Evolutionary conservation across 352 stramenopile genomes (phyloP), one percentile per base, ranked within the genome.

Genomic region (Phytopythium litorale): DNA sequence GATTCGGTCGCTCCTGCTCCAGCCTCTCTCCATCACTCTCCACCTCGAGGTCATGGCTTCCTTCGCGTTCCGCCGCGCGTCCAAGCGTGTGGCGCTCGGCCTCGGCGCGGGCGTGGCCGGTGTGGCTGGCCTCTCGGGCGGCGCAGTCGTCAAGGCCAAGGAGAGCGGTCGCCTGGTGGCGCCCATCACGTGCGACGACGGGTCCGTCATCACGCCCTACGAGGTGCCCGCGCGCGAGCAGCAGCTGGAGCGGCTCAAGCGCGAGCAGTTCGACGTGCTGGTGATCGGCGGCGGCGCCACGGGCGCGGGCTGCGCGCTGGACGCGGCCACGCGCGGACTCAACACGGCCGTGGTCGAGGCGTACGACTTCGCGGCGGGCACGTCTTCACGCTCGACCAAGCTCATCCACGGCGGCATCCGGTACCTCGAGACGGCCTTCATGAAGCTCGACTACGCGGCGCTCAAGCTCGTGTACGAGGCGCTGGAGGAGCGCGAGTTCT

Each of bases 331-430:
- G 49, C 87, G 94, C 56, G 94, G 94, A 13, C 86, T 98, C 43
- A 97, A 96, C 67, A 96, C 92, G 42, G 94, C 92, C 7, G 79
- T 98, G 13, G 87, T 98, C 15, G 94, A 98, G 58, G 84, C 85
- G 30, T 81, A 86, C 57, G 94, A 98, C 75, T 98, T 98, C 71
- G 89, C 84, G 21, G 84, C 91, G 0, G 94, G 94, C 60, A 98
- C 94, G 28, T 98, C 91, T 0, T 88, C 90, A 15, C 80, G 94
- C 63, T 98, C 90, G 30, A 98, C 94, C 50, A 98, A 98, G 79
- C 88, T 98, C 46, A 98, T 98, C 66, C 94, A 98, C 76, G 94
- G 94, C 51, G 94, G 94, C 60, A 97, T 98, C 62, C 89, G 94
- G 7, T 98, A 98, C 75, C 73, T 98, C 37, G 93, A 98, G 71